phyloP scores from a whole-genome alignment of 768 basidiomycete genomes.

The Sarcodon aspratus region DNA sequence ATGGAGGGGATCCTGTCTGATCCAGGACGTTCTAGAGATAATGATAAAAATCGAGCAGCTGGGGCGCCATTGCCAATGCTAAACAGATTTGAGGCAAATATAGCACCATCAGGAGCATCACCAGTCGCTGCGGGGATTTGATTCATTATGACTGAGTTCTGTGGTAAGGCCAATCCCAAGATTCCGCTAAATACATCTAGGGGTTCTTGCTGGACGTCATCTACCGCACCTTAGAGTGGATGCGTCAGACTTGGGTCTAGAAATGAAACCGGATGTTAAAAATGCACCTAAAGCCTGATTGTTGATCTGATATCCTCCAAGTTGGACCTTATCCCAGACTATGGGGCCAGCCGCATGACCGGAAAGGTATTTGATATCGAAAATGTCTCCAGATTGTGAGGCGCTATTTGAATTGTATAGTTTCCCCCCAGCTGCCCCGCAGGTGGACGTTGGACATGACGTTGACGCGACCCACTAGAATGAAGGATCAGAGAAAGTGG shows the following conservation, averaged over 20 bases:
- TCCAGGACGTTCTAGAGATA: constrained; percentile 61
- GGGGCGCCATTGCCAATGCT: constrained; percentile 48
- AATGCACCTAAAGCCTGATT: constrained; percentile 61
- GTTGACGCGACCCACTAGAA: constrained; percentile 65
- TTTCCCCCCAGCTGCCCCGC: constrained; percentile 31
- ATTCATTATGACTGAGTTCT: constrained; percentile 54
- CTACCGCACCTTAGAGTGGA: constrained; percentile 42
- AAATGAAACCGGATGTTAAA: neutral
- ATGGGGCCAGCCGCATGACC: constrained; percentile 53
- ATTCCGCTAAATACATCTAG: constrained; percentile 55
- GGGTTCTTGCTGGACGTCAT: constrained; percentile 41
- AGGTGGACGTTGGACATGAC: constrained; percentile 45
- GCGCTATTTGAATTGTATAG: constrained; percentile 48
- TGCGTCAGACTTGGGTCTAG: neutral
- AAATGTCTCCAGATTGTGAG: constrained; percentile 26
- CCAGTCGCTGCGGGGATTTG: constrained; percentile 34
- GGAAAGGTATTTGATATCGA: constrained; percentile 46
- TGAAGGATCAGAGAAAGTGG: neutral
- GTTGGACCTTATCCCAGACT: constrained; percentile 51
- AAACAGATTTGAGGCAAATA: constrained; percentile 61
- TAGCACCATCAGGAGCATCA: constrained; percentile 51
- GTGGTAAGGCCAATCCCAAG: constrained; percentile 65
- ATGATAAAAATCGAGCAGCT: constrained; percentile 49
- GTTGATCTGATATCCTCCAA: constrained; percentile 54
- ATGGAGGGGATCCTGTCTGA: constrained; percentile 41